Evolutionary conservation across 441 rosid species (phyloP).

Genomic region (Syzygium syzygioides): DNA sequence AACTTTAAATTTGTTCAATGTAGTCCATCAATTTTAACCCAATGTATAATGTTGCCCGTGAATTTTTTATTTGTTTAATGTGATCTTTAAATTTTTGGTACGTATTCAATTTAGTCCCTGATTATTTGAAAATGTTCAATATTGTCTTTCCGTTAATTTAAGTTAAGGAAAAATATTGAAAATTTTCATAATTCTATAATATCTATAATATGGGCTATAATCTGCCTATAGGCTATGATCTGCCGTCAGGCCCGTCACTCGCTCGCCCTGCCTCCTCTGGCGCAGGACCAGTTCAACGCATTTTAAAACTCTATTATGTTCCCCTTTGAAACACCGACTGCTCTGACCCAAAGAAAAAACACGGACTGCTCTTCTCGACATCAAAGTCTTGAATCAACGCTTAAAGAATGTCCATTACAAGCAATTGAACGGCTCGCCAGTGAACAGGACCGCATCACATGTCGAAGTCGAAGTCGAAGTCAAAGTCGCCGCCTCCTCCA

Average conservation of each 20-base stretch:
- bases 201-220: too few species aligned
- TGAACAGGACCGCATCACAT: not conserved
- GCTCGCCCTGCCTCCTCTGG: not conserved
- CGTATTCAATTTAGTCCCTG: too few species aligned
- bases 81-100: too few species aligned
- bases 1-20: too few species aligned
- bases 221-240: not conserved
- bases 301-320: not conserved
- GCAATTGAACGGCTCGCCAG: not conserved
- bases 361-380: not conserved
- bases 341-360: not conserved
- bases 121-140: too few species aligned
- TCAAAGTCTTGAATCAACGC: not conserved
- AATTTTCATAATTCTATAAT: too few species aligned
- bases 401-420: not conserved
- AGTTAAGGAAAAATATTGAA: too few species aligned
- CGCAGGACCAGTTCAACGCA: not conserved
- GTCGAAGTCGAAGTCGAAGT: not conserved
- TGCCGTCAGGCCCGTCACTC: not conserved
- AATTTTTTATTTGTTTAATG: too few species aligned
- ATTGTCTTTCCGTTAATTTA: too few species aligned
- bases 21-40: too few species aligned
- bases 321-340: not conserved
- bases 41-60: too few species aligned
- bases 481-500: accelerated